Base-by-base conservation (phyloP, 345 rosid genomes). In the Hypericum androsaemum region DNA sequence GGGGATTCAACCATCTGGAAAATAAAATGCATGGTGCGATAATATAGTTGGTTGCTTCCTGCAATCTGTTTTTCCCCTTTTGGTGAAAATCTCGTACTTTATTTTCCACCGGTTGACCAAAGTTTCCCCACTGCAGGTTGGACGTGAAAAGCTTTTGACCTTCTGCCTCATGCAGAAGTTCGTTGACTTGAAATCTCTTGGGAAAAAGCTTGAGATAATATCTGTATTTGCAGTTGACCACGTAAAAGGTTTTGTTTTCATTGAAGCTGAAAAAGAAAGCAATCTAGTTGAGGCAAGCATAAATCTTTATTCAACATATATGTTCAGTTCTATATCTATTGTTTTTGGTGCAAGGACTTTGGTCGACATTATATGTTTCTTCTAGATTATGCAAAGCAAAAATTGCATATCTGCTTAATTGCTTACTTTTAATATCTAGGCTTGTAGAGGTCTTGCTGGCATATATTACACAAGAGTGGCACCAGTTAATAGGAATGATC, bases 101-200 rank as follows among this genome's bases (percentile, higher is more conserved):
- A 13, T 6, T 13, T 43, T 12, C 12, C 12, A 37, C 56, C 10
- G 7, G 16, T 50, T 68, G 15, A 12, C 38, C 41, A 63, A 58
- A 52, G 60, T 44, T 59, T 71, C 44, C 71, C 40, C 41, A 57
- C 37, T 66, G 64, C 68, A 88, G 98, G 75, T 74, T 71, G 95
- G 94, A 53, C 82, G 88, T 13, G 96, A 92, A 77, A 77, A 66
- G 68, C 84, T 77, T 60, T 81, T 80, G 0, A 88, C 74, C 37
- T 81, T 92, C 67, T 92, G 95, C 62, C 82, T 92, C 53, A 92
- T 85, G 96, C 95, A 85, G 80, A 92, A 92, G 62, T 92, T 74
- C 77, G 76, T 75, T n/a, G 90, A 88, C 71, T 35, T 88, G 74
- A 62, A 74, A 52, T 67, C 81, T 66, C 67, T 83, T 5, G 88